Base-by-base conservation (phyloP, 176 grass and related monocot genomes). In the Aegilops longissima region DNA sequence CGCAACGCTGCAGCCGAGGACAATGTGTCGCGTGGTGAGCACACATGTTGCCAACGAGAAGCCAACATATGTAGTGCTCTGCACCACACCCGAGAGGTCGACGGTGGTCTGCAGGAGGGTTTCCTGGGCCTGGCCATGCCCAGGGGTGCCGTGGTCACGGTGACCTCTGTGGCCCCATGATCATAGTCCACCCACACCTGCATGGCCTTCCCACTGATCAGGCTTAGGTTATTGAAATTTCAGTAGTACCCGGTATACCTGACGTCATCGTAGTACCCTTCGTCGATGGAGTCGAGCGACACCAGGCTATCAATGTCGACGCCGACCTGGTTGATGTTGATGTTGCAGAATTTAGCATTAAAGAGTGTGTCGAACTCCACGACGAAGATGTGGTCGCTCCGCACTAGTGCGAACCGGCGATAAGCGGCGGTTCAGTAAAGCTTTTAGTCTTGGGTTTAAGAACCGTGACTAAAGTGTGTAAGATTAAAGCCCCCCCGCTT, bases 61-160 rank as follows among this genome's bases (percentile, higher is more conserved):
- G 4, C 90, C 93, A 5, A 90, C 82, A 66, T 90, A 90, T 66
- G 86, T 86, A 58, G 68, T 8, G 64, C 12, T 56, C 42, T 47
- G 44, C 30, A 83, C 20, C 5, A 88, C 74, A 8, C 14, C 45
- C 2, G 77, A 83, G 56, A 86, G 82, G 61, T 88, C 58, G 13
- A 83, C 23, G 66, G 11, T 20, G 27, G 66, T 44, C 71, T 52
- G 83, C 24, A 89, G n/a, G 34, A 12, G 89, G 33, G 33, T 2
- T 3, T 34, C 4, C 4, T 2, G 13, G 90, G 90, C 54, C 36
- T 78, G 34, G 66, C 0, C 49, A 27, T 4, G 31, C 70, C 66
- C 3, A 86, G 9, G 1, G 86, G 90, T 1, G 90, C 86, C 7
- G 9, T 61, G 56, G 56, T 61, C 18, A 61, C 1, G 0, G 6